Conservation (phyloP, 1,284 basidiomycete species). For the Trametes polyzona region DNA sequence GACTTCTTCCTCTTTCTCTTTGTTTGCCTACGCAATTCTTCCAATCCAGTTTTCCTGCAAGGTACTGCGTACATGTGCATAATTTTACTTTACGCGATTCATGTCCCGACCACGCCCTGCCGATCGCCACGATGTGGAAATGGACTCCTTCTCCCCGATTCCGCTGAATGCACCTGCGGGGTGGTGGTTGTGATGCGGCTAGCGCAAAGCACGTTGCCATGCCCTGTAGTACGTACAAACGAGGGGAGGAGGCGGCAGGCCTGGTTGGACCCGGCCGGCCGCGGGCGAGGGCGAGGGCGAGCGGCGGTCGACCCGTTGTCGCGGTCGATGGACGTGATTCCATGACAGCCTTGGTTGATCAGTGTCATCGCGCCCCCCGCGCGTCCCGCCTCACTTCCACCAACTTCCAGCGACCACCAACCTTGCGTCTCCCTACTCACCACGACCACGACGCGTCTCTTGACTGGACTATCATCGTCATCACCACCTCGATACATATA, state of each 20-base stretch:
- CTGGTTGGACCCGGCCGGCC: conserved; percentile 19
- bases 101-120: not conserved
- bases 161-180: no score
- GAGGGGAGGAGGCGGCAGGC: no score
- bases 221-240: conserved; percentile 3
- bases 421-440: not conserved
- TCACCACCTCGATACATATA: no score
- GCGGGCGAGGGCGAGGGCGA: not conserved
- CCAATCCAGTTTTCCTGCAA: no score
- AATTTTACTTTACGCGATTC: no score
- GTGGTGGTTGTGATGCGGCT: not conserved
- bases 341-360: conserved; percentile 3
- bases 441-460: no score
- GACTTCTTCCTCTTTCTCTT: not conserved
- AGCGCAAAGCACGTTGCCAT: conserved; percentile 1
- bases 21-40: not conserved
- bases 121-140: not conserved
- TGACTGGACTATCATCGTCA: no score
- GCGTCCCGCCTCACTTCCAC: not conserved
- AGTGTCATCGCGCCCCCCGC: not conserved
- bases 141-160: not conserved
- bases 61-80: conserved; percentile 26
- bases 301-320: not conserved
- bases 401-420: not conserved
- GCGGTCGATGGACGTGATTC: conserved; percentile 12